Percentiles rank a stretch among this genome's conserved stretches.
Conservation (phyloP, 2,329 filamentous ascomycete species). For the Alternaria infectoria region DNA sequence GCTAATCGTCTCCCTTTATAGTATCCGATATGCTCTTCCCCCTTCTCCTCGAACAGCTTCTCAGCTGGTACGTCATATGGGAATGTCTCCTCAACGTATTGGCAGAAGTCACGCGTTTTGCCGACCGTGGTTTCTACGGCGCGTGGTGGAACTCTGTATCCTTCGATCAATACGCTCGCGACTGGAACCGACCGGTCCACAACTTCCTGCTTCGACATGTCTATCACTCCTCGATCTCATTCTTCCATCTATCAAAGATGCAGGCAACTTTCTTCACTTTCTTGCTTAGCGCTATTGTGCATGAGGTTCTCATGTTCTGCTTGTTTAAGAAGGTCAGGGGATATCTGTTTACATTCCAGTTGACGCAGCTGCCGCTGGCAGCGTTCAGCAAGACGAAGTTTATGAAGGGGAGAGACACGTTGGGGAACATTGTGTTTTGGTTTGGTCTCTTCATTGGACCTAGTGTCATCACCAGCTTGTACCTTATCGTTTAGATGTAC, state of each 20-base stretch:
- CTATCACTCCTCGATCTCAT: conserved; percentile 78
- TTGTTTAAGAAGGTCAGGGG: conserved; percentile 79
- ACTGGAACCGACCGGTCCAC: conserved; percentile 84
- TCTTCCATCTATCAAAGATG: conserved; percentile 71
- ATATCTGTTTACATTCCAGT: conserved; percentile 74
- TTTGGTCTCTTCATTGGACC: conserved; percentile 78
- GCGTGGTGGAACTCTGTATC: conserved; percentile 61
- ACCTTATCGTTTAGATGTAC: conserved; percentile 53
- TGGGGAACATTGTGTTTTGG: conserved; percentile 82
- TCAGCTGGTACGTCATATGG: conserved; percentile 85
- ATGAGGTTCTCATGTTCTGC: conserved; percentile 81
- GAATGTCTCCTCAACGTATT: conserved; percentile 71
- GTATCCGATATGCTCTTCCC: conserved; percentile 78
- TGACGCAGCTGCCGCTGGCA: conserved; percentile 76
- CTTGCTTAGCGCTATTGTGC: conserved; percentile 71
- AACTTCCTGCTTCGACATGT: conserved; percentile 79
- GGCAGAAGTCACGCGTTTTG: conserved; percentile 77
- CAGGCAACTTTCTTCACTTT: conserved; percentile 79
- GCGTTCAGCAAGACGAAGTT: conserved; percentile 70
- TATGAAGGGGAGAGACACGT: conserved; percentile 65
- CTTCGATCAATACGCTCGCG: conserved; percentile 79
- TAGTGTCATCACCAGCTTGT: conserved; percentile 64
- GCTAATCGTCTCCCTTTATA: neutral
- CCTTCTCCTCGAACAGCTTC: conserved; percentile 78
- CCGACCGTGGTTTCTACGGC: conserved; percentile 72